These are phyloP conservation scores for Aspergillus avenaceus DNA, from an alignment of 495 filamentous ascomycete genomes.

Conservation along the genomic window DNA sequence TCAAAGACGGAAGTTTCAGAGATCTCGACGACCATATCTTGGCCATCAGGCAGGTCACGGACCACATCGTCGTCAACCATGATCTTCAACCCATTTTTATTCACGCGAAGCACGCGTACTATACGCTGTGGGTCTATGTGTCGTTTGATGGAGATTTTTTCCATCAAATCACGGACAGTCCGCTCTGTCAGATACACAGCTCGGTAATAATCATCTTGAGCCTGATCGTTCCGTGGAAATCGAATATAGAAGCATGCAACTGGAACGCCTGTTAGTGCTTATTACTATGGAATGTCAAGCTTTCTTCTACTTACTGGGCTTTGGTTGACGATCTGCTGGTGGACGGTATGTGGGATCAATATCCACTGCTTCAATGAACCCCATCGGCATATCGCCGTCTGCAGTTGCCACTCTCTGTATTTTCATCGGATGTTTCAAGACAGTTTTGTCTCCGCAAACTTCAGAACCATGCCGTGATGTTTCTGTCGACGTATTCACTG, in stretches of 20 bases:
- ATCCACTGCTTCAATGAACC: slow-evolving; percentile 88
- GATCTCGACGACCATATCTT: slow-evolving; percentile 77
- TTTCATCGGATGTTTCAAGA: slow-evolving; percentile 37
- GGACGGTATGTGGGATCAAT: slow-evolving; percentile 84
- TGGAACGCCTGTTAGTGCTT: slow-evolving; percentile 19
- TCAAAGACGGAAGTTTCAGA: slow-evolving; percentile 28
- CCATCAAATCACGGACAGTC: slow-evolving; percentile 65
- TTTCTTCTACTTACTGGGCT: slow-evolving; percentile 53
- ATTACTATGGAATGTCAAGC: not conserved
- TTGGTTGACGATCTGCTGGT: slow-evolving; percentile 64
- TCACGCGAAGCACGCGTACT: slow-evolving; percentile 64
- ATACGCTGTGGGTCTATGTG: slow-evolving; percentile 69
- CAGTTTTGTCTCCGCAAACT: slow-evolving; percentile 7
- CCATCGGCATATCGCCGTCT: slow-evolving; percentile 51
- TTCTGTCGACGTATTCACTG: slow-evolving; percentile 10
- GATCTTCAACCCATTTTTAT: slow-evolving; percentile 69
- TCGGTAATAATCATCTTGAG: slow-evolving; percentile 66
- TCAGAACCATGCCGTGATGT: slow-evolving; percentile 16
- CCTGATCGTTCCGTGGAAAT: slow-evolving; percentile 47
- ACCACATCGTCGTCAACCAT: slow-evolving; percentile 90
- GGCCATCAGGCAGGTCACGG: slow-evolving; percentile 79
- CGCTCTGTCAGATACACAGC: slow-evolving; percentile 83
- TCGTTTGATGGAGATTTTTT: slow-evolving; percentile 69
- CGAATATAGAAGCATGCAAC: slow-evolving; percentile 89
- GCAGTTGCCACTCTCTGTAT: slow-evolving; percentile 39